Conservation (phyloP, 768 basidiomycete genomes). For the Amanita inopinata region DNA sequence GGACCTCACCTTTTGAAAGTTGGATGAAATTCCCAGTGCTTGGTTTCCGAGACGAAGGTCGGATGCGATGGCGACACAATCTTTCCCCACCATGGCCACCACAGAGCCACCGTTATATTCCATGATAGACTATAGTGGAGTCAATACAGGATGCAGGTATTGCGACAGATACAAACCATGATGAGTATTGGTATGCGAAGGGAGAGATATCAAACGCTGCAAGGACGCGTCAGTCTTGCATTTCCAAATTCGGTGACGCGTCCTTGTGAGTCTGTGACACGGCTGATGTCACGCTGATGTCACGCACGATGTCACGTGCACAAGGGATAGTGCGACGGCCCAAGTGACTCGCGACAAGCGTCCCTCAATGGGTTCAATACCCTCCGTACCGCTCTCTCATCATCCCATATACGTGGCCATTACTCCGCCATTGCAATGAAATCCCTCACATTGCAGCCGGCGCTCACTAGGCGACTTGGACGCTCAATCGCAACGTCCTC, state of each 20-base stretch:
- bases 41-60: slow-evolving; percentile 89
- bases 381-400: not conserved
- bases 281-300: not conserved
- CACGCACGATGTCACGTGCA: no score
- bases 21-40: slow-evolving; percentile 74
- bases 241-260: slow-evolving; percentile 32
- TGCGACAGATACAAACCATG: slow-evolving; percentile 28
- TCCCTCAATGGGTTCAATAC: no score
- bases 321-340: no score
- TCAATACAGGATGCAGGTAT: slow-evolving; percentile 10
- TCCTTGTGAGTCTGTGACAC: slow-evolving; percentile 15
- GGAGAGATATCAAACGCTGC: slow-evolving; percentile 8
- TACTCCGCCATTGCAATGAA: not conserved
- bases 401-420: not conserved
- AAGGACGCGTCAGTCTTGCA: slow-evolving; percentile 27
- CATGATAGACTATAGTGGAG: slow-evolving; percentile 66
- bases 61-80: slow-evolving; percentile 96
- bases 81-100: slow-evolving; percentile 98
- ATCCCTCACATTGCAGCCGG: not conserved
- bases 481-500: not conserved
- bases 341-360: no score
- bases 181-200: slow-evolving; percentile 16
- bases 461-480: not conserved
- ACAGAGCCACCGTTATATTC: slow-evolving; percentile 96
- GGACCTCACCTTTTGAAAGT: slow-evolving; percentile 82